Conservation (phyloP, 306 rosid genomes). For the Crataegus laevigata region DNA sequence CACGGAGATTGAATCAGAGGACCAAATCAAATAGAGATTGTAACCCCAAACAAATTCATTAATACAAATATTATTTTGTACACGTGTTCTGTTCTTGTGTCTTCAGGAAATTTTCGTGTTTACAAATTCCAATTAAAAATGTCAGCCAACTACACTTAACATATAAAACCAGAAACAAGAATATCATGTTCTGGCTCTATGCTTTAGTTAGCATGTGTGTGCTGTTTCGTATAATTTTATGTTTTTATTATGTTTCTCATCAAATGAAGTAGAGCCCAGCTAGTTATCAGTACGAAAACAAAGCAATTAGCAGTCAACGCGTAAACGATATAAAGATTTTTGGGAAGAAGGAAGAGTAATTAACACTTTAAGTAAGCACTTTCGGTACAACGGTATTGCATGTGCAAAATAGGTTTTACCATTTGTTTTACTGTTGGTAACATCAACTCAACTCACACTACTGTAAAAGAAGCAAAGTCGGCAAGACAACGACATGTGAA, state of each 20-base stretch:
- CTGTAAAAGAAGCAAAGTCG: background rate
- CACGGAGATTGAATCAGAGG: no score
- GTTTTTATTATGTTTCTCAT: background rate
- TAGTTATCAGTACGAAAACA: no score
- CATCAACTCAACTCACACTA: background rate
- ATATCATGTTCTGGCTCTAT: background rate
- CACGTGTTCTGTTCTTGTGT: no score
- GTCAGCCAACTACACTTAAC: background rate
- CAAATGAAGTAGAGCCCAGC: no score
- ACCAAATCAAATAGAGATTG: no score
- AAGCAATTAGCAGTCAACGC: background rate
- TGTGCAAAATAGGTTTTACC: background rate
- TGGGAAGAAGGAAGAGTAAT: background rate
- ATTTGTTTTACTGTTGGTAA: background rate
- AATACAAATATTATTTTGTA: no score
- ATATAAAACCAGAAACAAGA: background rate
- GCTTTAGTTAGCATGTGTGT: background rate
- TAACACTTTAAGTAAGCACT: background rate
- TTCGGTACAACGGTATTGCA: background rate
- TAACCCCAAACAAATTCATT: no score
- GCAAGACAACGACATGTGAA: background rate
- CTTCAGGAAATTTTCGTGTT: no score
- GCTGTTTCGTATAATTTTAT: background rate
- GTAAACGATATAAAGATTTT: background rate
- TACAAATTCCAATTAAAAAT: background rate